Conservation (phyloP, 208 protist species). For the Acanthamoeba rhysodes region DNA sequence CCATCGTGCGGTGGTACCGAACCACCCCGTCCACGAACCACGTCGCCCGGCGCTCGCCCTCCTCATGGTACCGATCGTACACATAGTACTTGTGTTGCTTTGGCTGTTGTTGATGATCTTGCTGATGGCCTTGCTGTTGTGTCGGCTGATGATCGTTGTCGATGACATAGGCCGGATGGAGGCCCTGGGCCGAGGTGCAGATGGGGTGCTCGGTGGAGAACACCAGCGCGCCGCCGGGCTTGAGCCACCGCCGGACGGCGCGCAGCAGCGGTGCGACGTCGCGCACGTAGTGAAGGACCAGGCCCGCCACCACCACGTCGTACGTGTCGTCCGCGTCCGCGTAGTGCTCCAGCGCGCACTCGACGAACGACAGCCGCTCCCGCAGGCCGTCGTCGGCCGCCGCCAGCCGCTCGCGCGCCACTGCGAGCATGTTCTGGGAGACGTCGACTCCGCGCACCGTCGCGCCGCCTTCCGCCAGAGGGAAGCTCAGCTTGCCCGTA, state of each 20-base stretch:
- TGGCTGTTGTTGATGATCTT: not conserved
- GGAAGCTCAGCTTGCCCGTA: slow-evolving; percentile 19
- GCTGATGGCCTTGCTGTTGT: not conserved
- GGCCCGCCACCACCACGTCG: slow-evolving; percentile 13
- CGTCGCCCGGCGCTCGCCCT: not conserved
- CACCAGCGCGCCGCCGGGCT: not conserved
- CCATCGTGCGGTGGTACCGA: slow-evolving; percentile 2
- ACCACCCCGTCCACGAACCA: not conserved
- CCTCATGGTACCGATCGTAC: slow-evolving; percentile 31
- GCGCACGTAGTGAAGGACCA: slow-evolving; percentile 26
- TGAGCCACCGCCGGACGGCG: not conserved
- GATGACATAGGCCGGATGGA: not conserved
- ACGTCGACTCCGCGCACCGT: not conserved
- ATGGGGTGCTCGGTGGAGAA: slow-evolving; percentile 29
- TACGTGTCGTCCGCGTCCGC: not conserved
- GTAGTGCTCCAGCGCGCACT: slow-evolving; percentile 14
- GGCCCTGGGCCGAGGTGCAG: not conserved
- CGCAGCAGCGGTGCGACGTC: not conserved
- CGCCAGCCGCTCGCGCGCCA: not conserved
- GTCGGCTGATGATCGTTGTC: not conserved
- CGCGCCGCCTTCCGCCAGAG: not conserved
- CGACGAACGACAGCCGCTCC: not conserved
- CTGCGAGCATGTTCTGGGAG: not conserved
- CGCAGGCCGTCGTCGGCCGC: not conserved
- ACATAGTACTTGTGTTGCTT: not conserved